Evolutionary conservation across 192 early-diverging fungal species (phyloP).

Genomic region (Backusella circina): DNA sequence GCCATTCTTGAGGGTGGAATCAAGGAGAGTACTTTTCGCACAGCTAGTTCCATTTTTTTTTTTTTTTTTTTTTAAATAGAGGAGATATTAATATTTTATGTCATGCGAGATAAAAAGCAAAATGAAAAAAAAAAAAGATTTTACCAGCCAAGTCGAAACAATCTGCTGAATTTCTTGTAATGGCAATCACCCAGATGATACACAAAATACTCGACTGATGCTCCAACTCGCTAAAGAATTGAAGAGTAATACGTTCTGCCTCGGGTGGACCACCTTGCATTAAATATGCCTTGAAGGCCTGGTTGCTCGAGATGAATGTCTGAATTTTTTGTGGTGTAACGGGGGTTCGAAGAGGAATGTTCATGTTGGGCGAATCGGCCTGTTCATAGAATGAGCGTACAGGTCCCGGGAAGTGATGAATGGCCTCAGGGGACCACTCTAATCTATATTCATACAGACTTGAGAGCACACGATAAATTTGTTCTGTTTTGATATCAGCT

Average conservation of each 20-base stretch:
- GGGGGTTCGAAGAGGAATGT: not conserved
- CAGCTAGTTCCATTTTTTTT: constrained; percentile 21
- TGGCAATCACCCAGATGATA: constrained; percentile 56
- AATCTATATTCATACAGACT: constrained; percentile 46
- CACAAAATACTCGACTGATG: constrained; percentile 66
- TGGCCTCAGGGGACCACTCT: constrained; percentile 50
- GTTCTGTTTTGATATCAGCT: constrained; percentile 47
- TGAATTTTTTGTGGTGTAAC: constrained; percentile 15
- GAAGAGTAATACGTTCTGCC: constrained; percentile 34
- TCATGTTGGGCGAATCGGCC: constrained; percentile 16
- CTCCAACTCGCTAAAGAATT: constrained; percentile 56
- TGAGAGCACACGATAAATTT: constrained; percentile 42
- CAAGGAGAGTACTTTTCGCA: constrained; percentile 62
- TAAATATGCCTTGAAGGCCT: constrained; percentile 19
- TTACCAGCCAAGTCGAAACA: constrained; percentile 27
- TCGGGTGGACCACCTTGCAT: constrained; percentile 29
- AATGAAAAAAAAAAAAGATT: no score
- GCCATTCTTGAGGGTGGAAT: constrained; percentile 72
- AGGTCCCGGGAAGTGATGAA: constrained; percentile 51
- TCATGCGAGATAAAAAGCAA: not conserved
- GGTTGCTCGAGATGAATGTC: constrained; percentile 20
- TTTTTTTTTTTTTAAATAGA: no score
- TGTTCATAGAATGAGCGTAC: constrained; percentile 42
- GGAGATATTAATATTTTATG: not conserved
- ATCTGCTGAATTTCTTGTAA: constrained; percentile 38